A percentile compares a stretch with the other conserved stretches of the same genome.
Conservation (phyloP, 2,329 filamentous ascomycete genomes). For the Pestalotiopsis sp. region DNA sequence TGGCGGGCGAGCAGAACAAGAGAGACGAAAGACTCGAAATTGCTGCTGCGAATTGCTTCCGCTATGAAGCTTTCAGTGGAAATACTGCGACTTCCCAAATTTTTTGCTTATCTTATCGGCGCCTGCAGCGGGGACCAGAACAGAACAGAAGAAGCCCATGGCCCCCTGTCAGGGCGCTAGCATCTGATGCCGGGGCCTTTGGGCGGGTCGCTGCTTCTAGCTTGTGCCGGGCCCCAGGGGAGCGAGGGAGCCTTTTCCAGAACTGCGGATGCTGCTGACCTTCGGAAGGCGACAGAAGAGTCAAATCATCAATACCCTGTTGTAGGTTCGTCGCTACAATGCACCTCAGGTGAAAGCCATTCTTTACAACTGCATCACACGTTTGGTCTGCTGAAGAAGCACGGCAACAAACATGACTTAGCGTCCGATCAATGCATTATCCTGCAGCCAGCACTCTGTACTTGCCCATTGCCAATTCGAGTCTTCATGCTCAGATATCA, state of each 20-base stretch:
- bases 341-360: too few relatives aligned
- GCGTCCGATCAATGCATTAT: background rate
- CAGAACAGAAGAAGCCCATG: background rate
- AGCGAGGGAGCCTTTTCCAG: too few relatives aligned
- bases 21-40: background rate
- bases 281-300: too few relatives aligned
- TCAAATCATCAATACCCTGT: too few relatives aligned
- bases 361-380: background rate
- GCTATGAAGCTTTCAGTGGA: background rate
- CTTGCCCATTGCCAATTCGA: background rate
- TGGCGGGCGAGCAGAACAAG: conserved; percentile 33
- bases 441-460: background rate
- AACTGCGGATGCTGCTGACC: too few relatives aligned
- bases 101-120: conserved; percentile 17
- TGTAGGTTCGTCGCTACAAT: too few relatives aligned
- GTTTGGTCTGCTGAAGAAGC: background rate
- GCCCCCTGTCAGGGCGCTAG: background rate
- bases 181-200: background rate
- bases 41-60: background rate
- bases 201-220: too few relatives aligned
- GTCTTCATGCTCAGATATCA: background rate
- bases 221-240: too few relatives aligned
- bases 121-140: background rate
- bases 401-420: too few relatives aligned
- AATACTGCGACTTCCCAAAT: conserved; percentile 5